A percentile compares a stretch with the other conserved stretches of the same genome.
Conservation (phyloP, 192 early-diverging fungal genomes). For the Rhizophagus clarus region DNA sequence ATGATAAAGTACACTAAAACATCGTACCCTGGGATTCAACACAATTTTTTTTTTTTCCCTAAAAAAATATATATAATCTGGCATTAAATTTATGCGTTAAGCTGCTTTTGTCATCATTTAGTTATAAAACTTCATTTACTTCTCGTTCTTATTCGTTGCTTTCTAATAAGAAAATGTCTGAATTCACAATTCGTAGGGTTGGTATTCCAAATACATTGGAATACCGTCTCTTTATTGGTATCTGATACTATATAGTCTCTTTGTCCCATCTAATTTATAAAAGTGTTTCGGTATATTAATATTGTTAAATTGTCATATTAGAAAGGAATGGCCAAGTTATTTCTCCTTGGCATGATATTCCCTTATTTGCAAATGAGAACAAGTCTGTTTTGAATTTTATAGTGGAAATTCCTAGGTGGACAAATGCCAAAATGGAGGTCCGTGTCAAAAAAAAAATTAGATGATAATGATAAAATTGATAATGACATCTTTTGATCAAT, state of each 20-base stretch:
- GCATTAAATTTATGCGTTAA: too few species aligned
- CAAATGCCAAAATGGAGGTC: constrained; percentile 97
- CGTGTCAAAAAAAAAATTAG: not conserved
- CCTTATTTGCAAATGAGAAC: constrained; percentile 87
- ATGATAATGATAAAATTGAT: not conserved
- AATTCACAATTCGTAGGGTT: constrained; percentile 80
- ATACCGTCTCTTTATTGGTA: constrained; percentile 88
- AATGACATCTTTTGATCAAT: not conserved
- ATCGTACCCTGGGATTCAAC: too few species aligned
- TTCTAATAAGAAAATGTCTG: constrained; percentile 47
- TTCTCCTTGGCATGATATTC: constrained; percentile 98
- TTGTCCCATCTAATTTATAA: not conserved
- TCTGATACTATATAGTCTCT: not conserved
- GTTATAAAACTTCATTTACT: too few species aligned
- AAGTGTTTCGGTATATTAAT: not conserved
- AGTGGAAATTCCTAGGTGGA: constrained; percentile 98
- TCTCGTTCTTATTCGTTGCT: too few species aligned
- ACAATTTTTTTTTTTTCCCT: too few species aligned
- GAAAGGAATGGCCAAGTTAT: constrained; percentile 84
- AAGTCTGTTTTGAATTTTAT: constrained; percentile 97
- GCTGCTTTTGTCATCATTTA: too few species aligned
- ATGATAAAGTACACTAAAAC: too few species aligned
- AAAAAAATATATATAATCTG: too few species aligned
- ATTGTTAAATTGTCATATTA: constrained; percentile 34
- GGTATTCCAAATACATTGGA: constrained; percentile 89